Evolutionary conservation across 2,329 filamentous ascomycete genomes (phyloP), one percentile per base, ranked within the genome.

Genomic region (Acrocalymma vagum): DNA sequence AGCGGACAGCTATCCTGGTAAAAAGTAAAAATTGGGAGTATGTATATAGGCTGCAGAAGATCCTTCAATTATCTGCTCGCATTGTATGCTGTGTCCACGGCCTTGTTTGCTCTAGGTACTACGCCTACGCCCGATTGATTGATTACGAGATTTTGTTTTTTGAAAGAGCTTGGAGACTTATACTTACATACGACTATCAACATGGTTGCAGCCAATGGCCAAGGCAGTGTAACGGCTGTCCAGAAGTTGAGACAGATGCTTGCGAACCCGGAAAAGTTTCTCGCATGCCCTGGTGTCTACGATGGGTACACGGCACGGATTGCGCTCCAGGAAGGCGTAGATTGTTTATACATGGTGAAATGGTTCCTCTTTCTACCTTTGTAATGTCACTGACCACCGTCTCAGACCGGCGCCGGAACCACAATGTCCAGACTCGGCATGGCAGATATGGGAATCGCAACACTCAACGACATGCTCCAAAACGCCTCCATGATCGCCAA

Each of bases 301-400:
- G 85, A 88, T 72, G 85, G 85, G 9, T 77, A 86, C 38, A 83
- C 82, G 2, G 83, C 85, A 0, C 74, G 84, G 1, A 78, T 88
- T 41, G 83, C 84, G 1, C 72, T 86, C 15, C 71, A 76, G 27
- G 73, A 81, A n/a, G 84, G 83, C 5, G 86, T 86, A 44, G 78
- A 86, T 30, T 78, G 75, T 40, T 62, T 87, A 25, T 88, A 88
- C 70, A 87, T 88, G 84, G 83, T 85, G 68, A 29, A 72, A 44
- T 9, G 18, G 22, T 3, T 16, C 8, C 27, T 17, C 9, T 11
- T 8, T 33, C 11, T 27, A 20, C 22, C n/a, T 32, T 15, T 21
- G 13, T 15, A 14, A 27, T 14, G 25, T 13, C 24, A 24, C 10
- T 28, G 15, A 9, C 25, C 16, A 29, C 22, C 16, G 13, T 26